Percentiles rank a stretch among this genome's conserved stretches.
Evolutionary conservation across 805 yeast genomes (phyloP).

Genomic region (Candida coleopterorum): DNA sequence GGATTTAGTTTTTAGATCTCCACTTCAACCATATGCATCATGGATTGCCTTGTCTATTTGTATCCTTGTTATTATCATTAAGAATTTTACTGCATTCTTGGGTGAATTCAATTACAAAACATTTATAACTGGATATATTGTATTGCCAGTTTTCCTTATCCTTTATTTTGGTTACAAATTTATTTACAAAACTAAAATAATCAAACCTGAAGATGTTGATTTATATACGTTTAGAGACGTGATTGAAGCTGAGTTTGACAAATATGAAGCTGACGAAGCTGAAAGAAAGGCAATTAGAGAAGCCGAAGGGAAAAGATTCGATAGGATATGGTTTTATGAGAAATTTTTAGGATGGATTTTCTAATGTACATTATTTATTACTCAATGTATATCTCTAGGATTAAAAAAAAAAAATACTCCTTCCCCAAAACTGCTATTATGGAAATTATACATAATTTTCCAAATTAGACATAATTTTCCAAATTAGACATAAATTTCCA

Average conservation of each 20-base stretch:
- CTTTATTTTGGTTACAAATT: constrained; percentile 59
- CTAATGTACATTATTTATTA: constrained; percentile 19
- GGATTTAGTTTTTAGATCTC: constrained; percentile 57
- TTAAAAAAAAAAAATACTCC: too few species aligned
- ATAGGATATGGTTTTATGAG: constrained; percentile 46
- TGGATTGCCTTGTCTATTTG: constrained; percentile 54
- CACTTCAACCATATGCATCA: constrained; percentile 66
- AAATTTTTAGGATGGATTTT: constrained; percentile 47
- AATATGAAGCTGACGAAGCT: constrained; percentile 27
- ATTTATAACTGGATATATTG: constrained; percentile 76
- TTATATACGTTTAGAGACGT: constrained; percentile 52
- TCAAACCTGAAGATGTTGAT: constrained; percentile 56
- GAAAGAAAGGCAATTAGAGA: constrained; percentile 31
- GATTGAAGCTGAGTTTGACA: constrained; percentile 49
- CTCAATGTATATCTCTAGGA: too few species aligned
- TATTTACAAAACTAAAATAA: constrained; percentile 42
- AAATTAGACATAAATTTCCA: too few species aligned
- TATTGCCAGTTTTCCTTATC: constrained; percentile 59
- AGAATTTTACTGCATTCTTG: constrained; percentile 70
- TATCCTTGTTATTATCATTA: constrained; percentile 52
- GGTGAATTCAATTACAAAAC: constrained; percentile 55
- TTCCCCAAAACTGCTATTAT: too few species aligned
- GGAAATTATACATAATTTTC: too few species aligned
- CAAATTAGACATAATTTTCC: too few species aligned
- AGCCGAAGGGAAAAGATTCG: constrained; percentile 40